Conservation (phyloP, 495 filamentous ascomycete genomes). For the Baudoinia panamericana region DNA sequence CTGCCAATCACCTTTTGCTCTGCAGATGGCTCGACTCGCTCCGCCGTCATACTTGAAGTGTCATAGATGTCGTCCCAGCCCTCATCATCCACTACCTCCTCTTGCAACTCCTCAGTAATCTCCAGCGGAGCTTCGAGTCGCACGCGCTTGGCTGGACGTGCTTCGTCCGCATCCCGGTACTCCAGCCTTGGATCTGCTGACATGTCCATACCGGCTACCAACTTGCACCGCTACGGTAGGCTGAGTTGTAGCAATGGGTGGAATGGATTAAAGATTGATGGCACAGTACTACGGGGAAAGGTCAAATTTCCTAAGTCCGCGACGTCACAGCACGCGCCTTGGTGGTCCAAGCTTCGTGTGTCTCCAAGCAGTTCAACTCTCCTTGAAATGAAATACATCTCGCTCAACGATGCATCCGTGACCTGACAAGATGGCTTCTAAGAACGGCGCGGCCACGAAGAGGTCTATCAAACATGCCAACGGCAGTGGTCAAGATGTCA, state of each 20-base stretch:
- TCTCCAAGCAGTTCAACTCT: too few relatives aligned
- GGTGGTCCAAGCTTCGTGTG: too few relatives aligned
- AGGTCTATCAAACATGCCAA: too few relatives aligned
- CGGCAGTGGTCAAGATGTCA: too few relatives aligned
- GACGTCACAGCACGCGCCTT: too few relatives aligned
- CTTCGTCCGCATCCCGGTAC: constrained; percentile 13
- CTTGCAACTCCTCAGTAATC: constrained; percentile 15
- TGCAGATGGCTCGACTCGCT: background rate
- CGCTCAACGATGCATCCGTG: too few relatives aligned
- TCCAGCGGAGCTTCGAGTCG: constrained; percentile 13
- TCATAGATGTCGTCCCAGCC: constrained; percentile 20
- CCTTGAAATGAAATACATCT: too few relatives aligned
- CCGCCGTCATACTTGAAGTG: too few relatives aligned
- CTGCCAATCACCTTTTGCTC: background rate
- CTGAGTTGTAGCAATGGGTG: background rate
- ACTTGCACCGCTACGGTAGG: background rate
- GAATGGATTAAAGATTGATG: background rate
- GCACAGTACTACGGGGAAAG: too few relatives aligned
- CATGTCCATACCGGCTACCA: background rate
- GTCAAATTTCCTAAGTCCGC: too few relatives aligned
- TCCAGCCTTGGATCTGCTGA: constrained; percentile 1
- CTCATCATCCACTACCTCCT: constrained; percentile 16
- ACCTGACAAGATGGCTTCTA: too few relatives aligned
- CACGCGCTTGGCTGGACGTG: constrained; percentile 15
- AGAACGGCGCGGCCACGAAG: too few relatives aligned